Base-by-base conservation (phyloP, 176 grass and related monocot genomes). In the Musa troglodytarum region DNA sequence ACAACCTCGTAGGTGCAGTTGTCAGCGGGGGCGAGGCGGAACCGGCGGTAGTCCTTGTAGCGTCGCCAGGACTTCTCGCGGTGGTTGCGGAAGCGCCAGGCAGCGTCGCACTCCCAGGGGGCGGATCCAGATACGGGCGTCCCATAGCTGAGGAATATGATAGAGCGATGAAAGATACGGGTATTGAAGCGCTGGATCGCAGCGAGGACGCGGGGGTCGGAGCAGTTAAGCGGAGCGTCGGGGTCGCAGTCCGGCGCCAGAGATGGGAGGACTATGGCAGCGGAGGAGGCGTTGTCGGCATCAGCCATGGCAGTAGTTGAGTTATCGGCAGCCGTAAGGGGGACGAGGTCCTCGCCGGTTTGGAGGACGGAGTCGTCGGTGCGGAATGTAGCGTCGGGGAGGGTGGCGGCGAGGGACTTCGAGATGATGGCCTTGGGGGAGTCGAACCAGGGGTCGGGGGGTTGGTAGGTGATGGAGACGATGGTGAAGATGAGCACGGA, bases 391-490 rank as follows among this genome's bases (percentile, higher is more conserved):
- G 94, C 85, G 77, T 90, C 87, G 80, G 90, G 87, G 54, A 80
- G 90, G 72, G 88, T 85, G 69, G 82, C 83, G 2, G 78, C 65
- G 72, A 88, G 77, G 57, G 93, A 88, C 22, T 90, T 90, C 51
- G 71, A 70, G 72, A 90, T 97, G 86, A 97, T 79, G 49, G 94
- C 94, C 75, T 90, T 86, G 51, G 94, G 87, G 74, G 90, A 97
- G 80, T 92, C 86, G 56, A 97, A 68, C 90, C 94, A 97, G 67
- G 94, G 94, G 77, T 97, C 90, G 9, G 90, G 90, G 25, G 94
- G 94, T 71, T 97, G 94, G 88, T 97, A 93, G 83, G 90, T 93
- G 66, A 97, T 80, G 71, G 94, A 90, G 84, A 97, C 72, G 86
- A 97, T 84, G 57, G 94, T 97, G 75, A 97, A 84, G 68, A 87